phyloP scores from a whole-genome alignment of 1,284 basidiomycete genomes.

The Ustilago trichophora region DNA sequence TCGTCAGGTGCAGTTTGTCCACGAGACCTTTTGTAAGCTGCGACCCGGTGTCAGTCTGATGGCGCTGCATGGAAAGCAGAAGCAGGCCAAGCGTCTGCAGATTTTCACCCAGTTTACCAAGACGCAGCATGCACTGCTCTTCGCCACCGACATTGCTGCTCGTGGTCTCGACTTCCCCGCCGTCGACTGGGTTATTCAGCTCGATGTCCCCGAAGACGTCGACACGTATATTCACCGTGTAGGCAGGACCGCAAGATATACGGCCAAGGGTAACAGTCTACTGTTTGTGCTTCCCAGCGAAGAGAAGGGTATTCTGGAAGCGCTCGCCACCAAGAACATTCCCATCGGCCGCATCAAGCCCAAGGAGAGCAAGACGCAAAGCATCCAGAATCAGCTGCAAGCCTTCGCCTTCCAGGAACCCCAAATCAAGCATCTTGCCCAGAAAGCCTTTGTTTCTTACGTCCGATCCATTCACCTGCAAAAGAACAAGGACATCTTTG shows the following conservation, averaged over 20 bases:
- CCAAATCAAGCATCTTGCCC: constrained; percentile 95
- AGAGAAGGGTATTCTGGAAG: constrained; percentile 84
- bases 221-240: constrained; percentile 98
- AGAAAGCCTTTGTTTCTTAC: constrained; percentile 96
- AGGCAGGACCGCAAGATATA: constrained; percentile 91
- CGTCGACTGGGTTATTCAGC: constrained; percentile 96
- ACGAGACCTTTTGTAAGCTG: constrained; percentile 92
- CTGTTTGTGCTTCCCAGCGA: constrained; percentile 88
- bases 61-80: constrained; percentile 95
- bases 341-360: constrained; percentile 81
- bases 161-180: constrained; percentile 96
- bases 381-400: constrained; percentile 87
- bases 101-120: constrained; percentile 62
- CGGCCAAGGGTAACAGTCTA: constrained; percentile 86
- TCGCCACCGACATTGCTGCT: constrained; percentile 90
- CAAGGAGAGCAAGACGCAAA: constrained; percentile 85
- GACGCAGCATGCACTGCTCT: constrained; percentile 60
- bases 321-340: constrained; percentile 79
- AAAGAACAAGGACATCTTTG: constrained; percentile 92
- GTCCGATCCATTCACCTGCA: constrained; percentile 91
- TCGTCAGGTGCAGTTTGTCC: constrained; percentile 88
- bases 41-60: constrained; percentile 91
- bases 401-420: constrained; percentile 93
- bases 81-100: constrained; percentile 83
- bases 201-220: constrained; percentile 98